These are phyloP conservation scores for Coemansia sp. DNA, from an alignment of 192 early-diverging fungal genomes.

Conservation along the genomic window DNA sequence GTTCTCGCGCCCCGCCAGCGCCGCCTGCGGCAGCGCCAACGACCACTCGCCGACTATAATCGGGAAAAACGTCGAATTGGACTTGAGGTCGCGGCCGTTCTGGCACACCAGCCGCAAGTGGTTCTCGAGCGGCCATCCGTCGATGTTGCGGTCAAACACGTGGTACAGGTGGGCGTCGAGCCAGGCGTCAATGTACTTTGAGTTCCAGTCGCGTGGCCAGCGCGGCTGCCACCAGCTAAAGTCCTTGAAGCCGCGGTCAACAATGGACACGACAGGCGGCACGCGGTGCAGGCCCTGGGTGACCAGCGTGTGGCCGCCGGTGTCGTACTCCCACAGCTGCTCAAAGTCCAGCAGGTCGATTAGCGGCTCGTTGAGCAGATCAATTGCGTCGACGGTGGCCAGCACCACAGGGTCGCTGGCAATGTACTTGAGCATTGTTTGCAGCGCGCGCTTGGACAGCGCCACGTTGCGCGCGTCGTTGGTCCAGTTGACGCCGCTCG, in stretches of 20 bases:
- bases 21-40: slow-evolving; percentile 58
- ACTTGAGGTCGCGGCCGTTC: slow-evolving; percentile 32
- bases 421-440: slow-evolving; percentile 56
- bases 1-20: slow-evolving; percentile 55
- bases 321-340: slow-evolving; percentile 50
- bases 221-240: slow-evolving; percentile 47
- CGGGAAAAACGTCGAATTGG: slow-evolving; percentile 52
- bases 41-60: slow-evolving; percentile 76
- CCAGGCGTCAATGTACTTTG: slow-evolving; percentile 36
- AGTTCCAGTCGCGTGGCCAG: slow-evolving; percentile 48
- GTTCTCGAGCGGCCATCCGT: slow-evolving; percentile 29
- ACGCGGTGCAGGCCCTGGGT: slow-evolving; percentile 17
- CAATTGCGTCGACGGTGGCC: slow-evolving; percentile 37
- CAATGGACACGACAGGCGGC: slow-evolving; percentile 38
- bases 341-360: slow-evolving; percentile 42
- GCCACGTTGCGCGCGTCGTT: slow-evolving; percentile 45
- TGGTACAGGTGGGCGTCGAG: slow-evolving; percentile 53
- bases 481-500: slow-evolving; percentile 50
- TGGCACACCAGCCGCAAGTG: slow-evolving; percentile 41
- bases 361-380: slow-evolving; percentile 46
- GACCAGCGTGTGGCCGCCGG: slow-evolving; percentile 37
- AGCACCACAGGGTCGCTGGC: slow-evolving; percentile 37
- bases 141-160: slow-evolving; percentile 48
- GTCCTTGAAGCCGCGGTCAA: slow-evolving; percentile 51
- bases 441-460: slow-evolving; percentile 52